Evolutionary conservation across 257 asterid species (phyloP), one percentile per base, ranked within the genome.

Genomic region (Ophiorrhiza pumila): DNA sequence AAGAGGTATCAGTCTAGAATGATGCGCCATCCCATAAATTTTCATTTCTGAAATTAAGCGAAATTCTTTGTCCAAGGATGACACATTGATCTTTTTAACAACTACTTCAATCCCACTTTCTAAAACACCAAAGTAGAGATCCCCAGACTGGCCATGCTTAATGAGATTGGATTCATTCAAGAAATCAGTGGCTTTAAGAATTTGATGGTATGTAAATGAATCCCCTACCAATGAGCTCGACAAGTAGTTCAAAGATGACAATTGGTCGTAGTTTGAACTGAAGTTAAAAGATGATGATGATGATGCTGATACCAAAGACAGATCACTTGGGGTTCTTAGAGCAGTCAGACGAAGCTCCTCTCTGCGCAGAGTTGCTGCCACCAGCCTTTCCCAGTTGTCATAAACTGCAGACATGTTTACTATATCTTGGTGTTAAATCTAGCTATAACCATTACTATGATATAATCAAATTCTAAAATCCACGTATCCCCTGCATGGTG

Each of bases 301-400:
- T 53, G 73, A 69, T 35, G 52, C 34, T 32, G 63, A 50, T 49
- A 32, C 49, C 0, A n/a, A 69, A 23, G 74, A 69, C 35, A 69
- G 18, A 13, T 69, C 64, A 27, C 74, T 69, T 2, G 65, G 62
- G 39, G 74, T 69, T 29, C 61, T 69, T 8, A 50, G 50, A 50
- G 23, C 73, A 35, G 22, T 22, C 14, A 49, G 35, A 12, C 46
- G 22, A 23, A 32, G 62, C 64, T 69, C 37, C 25, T 69, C 52
- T 13, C 73, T 35, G 9, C 50, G 49, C n/a, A 69, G 63, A 22
- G 73, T 69, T 31, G 73, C 73, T 37, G 50, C 5, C 22, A 69
- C 73, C 15, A 69, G 57, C 73, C 73, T 50, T 34, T 50, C 73
- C 73, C 63, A 60, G 1, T 60, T 32, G 42, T 60, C 66, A 32